Evolutionary conservation across 441 rosid genomes (phyloP), one percentile per base, ranked within the genome.

Genomic region (Arabidopsis hybrid): DNA sequence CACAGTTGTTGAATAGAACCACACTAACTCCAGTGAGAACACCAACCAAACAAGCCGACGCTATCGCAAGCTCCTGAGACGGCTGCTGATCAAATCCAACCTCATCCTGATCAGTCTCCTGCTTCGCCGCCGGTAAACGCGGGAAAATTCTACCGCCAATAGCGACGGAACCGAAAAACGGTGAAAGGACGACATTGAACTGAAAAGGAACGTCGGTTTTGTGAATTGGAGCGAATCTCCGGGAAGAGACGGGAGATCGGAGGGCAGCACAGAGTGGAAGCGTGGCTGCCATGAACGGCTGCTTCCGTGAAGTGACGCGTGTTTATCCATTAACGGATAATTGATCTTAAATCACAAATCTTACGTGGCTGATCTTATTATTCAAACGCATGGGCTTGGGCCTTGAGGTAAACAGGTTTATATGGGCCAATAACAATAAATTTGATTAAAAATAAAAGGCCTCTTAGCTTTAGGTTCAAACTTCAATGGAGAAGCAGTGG

Each of bases 11-110:
- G 86, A 93, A 91, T 11, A 90, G 63, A n/a, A 93, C 96, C 10
- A 93, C 96, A 8, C 85, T 86, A 8, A 93, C 14, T 11, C 98
- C 97, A 0, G 96, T 91, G 50, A 90, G 80, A 1, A 90, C 73
- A 26, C 98, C 97, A 16, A 91, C 92, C 36, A 85, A 74, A 71
- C 97, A 90, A 1, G 96, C 91, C 7, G 88, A 83, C 46, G 86
- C 17, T 50, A 89, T 82, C 8, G 81, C 79, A 26, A 70, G 47
- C 77, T 75, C 79, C 60, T 65, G 73, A 2, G 74, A 76, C 11
- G 79, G 78, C 0, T 72, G 17, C 13, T 71, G 34, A 65, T 80
- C 79, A n/a, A 65, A 51, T 51, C 56, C 53, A 9, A 9, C 42
- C 0, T 60, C 79, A 0, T 52, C 73, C 52, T 52, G 53, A 21